phyloP scores from a whole-genome alignment of 768 basidiomycete species.

The Hydnum rufescens region DNA sequence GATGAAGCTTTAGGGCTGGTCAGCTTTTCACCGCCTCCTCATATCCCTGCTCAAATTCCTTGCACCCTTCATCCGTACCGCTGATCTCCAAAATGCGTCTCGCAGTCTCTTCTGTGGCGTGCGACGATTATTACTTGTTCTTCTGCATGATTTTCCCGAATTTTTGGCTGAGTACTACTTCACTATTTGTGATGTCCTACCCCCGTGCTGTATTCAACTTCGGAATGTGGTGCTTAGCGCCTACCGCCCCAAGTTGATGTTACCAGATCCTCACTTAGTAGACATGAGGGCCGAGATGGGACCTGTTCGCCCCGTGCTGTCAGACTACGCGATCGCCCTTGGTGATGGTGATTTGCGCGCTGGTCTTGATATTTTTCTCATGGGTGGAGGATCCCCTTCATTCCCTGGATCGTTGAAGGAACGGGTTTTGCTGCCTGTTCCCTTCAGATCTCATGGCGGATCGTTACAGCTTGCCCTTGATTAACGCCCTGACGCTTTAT shows the following conservation, averaged over 20 bases:
- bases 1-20: conserved; percentile 63
- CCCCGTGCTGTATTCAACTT: conserved; percentile 81
- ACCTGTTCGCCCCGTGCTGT: conserved; percentile 73
- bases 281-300: conserved; percentile 70
- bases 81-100: conserved; percentile 59
- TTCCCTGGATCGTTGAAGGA: conserved; percentile 47
- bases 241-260: conserved; percentile 60
- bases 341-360: conserved; percentile 60
- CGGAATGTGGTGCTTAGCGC: conserved; percentile 94
- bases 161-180: conserved; percentile 96
- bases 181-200: conserved; percentile 84
- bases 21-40: conserved; percentile 86
- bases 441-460: conserved; percentile 30
- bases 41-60: conserved; percentile 91
- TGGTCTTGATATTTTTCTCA: conserved; percentile 69
- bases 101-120: conserved; percentile 81
- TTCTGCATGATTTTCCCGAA: conserved; percentile 97
- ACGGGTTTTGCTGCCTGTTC: conserved; percentile 33
- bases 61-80: conserved; percentile 69
- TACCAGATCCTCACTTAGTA: conserved; percentile 76
- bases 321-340: conserved; percentile 73
- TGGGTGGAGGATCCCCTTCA: conserved; percentile 49
- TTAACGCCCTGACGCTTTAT: conserved; percentile 92
- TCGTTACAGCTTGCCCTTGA: conserved; percentile 67
- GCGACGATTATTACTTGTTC: conserved; percentile 75